phyloP scores from a whole-genome alignment of 805 yeast species.

The Kuraishia hungarica region DNA sequence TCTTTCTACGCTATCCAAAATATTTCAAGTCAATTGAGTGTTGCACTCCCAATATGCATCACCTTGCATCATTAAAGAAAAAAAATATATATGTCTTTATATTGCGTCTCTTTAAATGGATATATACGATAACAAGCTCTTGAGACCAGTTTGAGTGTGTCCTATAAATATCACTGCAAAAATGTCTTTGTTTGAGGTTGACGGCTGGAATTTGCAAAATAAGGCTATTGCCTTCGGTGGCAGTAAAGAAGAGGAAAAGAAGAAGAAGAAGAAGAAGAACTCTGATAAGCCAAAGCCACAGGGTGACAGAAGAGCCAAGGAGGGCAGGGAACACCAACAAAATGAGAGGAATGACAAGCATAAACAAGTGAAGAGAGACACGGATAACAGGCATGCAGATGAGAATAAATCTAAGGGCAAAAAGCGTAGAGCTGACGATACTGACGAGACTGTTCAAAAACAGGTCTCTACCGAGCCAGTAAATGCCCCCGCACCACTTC shows the following conservation, averaged over 20 bases:
- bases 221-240: slow-evolving; percentile 43
- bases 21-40: not conserved
- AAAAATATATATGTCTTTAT: too few species aligned
- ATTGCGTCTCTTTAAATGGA: not conserved
- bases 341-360: not conserved
- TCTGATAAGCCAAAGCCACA: slow-evolving; percentile 3
- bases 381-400: not conserved
- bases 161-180: too few species aligned
- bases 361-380: not conserved
- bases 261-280: slow-evolving; percentile 17
- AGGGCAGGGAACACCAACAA: not conserved
- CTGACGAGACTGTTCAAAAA: slow-evolving; percentile 5
- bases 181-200: slow-evolving; percentile 72
- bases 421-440: slow-evolving; percentile 2
- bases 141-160: not conserved
- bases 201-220: slow-evolving; percentile 69
- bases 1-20: not conserved
- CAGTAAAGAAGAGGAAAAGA: slow-evolving; percentile 15
- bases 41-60: not conserved
- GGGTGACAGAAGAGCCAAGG: slow-evolving; percentile 1
- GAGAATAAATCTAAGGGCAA: not conserved
- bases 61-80: not conserved
- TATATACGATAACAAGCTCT: not conserved
- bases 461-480: slow-evolving; percentile 10
- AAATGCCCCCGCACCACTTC: slow-evolving; percentile 3